Conservation (phyloP, 805 yeast genomes). For the Candida krabiensis region DNA sequence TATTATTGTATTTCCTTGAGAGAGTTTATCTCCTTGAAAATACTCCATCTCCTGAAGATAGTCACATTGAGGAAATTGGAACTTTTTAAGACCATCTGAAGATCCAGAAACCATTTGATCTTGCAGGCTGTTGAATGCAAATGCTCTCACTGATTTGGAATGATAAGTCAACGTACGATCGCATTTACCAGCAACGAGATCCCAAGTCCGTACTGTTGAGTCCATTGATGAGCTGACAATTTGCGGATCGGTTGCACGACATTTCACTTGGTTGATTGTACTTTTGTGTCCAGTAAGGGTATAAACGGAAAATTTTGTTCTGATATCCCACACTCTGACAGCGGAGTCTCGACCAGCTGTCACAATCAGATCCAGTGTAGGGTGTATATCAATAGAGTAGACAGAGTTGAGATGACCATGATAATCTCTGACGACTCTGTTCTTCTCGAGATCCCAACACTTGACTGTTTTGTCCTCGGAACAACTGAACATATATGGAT, state of each 20-base stretch:
- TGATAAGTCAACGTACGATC: conserved; percentile 79
- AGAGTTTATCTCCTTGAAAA: conserved; percentile 37
- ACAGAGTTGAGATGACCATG: conserved; percentile 95
- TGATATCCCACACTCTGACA: conserved; percentile 90
- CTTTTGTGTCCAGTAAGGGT: conserved; percentile 79
- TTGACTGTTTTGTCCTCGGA: conserved; percentile 91
- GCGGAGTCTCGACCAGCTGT: conserved; percentile 90
- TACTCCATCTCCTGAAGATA: conserved; percentile 53
- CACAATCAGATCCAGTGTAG: conserved; percentile 77
- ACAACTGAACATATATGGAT: conserved; percentile 87
- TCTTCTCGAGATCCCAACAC: conserved; percentile 95
- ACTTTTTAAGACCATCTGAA: conserved; percentile 77
- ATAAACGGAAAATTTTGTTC: conserved; percentile 73
- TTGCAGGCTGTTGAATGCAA: conserved; percentile 67
- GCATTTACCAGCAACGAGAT: conserved; percentile 75
- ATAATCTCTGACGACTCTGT: conserved; percentile 77
- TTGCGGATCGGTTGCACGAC: conserved; percentile 81
- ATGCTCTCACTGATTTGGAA: conserved; percentile 72
- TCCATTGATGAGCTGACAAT: conserved; percentile 82
- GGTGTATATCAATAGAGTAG: conserved; percentile 81
- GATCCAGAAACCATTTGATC: conserved; percentile 79
- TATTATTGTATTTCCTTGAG: conserved; percentile 45
- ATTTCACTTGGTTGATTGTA: conserved; percentile 66
- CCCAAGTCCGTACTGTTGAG: conserved; percentile 87
- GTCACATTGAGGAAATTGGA: conserved; percentile 78